phyloP scores from a whole-genome alignment of 345 rosid genomes.

The Aegle marmelos region DNA sequence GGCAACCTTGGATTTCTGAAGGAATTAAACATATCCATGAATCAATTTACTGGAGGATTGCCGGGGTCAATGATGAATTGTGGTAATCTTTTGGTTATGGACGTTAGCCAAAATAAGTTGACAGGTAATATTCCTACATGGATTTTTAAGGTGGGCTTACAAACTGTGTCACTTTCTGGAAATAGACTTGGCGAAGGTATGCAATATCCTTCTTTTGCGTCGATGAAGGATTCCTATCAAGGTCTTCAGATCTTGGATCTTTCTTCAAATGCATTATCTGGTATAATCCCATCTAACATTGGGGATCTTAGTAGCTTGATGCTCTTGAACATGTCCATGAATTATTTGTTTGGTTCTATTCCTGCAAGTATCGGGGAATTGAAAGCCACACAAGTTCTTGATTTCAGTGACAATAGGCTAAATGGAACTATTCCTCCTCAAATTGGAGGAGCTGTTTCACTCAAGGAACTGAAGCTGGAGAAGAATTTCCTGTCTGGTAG shows the following conservation, averaged over 20 bases:
- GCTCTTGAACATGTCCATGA: constrained; percentile 66
- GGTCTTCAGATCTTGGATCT: constrained; percentile 61
- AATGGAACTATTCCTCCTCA: constrained; percentile 71
- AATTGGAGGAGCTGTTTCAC: constrained; percentile 61
- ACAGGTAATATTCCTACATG: constrained; percentile 60
- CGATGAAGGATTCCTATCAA: constrained; percentile 27
- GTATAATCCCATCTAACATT: constrained; percentile 55
- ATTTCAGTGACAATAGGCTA: constrained; percentile 63
- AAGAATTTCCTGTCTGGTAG: constrained; percentile 65
- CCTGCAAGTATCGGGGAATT: constrained; percentile 57
- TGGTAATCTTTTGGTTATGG: constrained; percentile 48
- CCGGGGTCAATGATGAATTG: constrained; percentile 64
- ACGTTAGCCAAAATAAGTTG: constrained; percentile 68
- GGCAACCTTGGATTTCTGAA: constrained; percentile 62
- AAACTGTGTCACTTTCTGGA: constrained; percentile 34
- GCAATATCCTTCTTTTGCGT: constrained; percentile 15
- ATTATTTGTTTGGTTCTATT: constrained; percentile 58
- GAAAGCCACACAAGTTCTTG: constrained; percentile 45
- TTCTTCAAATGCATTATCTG: constrained; percentile 67
- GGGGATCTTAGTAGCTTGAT: constrained; percentile 52
- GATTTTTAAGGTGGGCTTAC: constrained; percentile 41
- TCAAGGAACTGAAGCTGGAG: constrained; percentile 57
- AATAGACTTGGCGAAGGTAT: constrained; percentile 27
- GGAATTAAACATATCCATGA: constrained; percentile 65
- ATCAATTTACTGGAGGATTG: constrained; percentile 55